Percentiles rank a stretch among this genome's conserved stretches.
Evolutionary conservation across 2,329 filamentous ascomycete genomes (phyloP).

Genomic region (Sclerotinia sclerotiorum): DNA sequence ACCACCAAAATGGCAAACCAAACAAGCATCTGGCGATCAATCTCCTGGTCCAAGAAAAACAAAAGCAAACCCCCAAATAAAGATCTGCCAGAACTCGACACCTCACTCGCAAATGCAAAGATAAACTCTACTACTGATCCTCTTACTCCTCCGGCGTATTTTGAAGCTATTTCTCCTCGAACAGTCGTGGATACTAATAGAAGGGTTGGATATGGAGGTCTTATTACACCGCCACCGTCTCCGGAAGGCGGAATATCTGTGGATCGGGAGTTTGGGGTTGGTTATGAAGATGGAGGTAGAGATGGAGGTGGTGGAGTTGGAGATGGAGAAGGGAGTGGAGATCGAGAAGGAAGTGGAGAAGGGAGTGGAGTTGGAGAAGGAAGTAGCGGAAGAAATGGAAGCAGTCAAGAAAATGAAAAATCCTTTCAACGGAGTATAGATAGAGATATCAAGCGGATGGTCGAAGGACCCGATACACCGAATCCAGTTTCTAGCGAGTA

Average conservation of each 20-base stretch:
- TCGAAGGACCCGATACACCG: background rate
- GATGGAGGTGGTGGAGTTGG: no score
- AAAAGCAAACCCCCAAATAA: background rate
- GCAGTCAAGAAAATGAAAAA: no score
- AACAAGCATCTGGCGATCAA: background rate
- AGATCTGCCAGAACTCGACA: background rate
- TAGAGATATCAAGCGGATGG: background rate
- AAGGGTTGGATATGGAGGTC: background rate
- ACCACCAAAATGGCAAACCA: background rate
- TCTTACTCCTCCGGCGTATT: background rate
- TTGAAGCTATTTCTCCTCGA: background rate
- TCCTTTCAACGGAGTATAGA: no score
- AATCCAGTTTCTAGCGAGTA: background rate
- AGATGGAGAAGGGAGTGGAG: no score
- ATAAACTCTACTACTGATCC: background rate
- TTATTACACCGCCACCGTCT: background rate
- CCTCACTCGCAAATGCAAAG: background rate
- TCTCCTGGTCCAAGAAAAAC: background rate
- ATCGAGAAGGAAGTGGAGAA: no score
- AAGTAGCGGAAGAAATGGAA: no score
- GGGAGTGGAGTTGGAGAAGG: no score
- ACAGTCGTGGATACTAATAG: background rate
- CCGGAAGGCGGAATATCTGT: background rate
- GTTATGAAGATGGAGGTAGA: no score
- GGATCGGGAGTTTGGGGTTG: no score